Percentiles rank a stretch among this genome's conserved stretches.
These are phyloP conservation scores for Colletotrichum sansevieriae DNA, from an alignment of 2,329 filamentous ascomycete genomes.

Conservation along the genomic window DNA sequence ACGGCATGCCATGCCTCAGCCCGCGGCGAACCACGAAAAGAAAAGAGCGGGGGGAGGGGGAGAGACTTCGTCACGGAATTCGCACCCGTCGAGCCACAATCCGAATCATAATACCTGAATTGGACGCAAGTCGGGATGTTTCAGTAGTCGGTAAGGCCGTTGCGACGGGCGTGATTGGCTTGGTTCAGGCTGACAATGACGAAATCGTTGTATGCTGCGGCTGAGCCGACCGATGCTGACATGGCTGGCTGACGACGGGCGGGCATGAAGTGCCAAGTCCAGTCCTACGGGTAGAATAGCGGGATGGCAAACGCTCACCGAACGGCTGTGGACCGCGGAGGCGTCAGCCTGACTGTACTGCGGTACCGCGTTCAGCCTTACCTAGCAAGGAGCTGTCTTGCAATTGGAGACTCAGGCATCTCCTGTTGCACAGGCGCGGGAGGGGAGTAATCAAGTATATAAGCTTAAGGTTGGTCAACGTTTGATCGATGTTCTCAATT, in stretches of 20 bases:
- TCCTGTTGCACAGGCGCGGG: too few species aligned
- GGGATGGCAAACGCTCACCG: background rate
- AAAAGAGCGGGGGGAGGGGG: too few species aligned
- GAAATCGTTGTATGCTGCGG: conserved; percentile 9
- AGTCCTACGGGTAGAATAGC: background rate
- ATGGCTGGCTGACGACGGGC: conserved; percentile 11
- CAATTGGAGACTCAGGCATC: background rate
- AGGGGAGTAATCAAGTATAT: background rate
- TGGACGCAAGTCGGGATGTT: conserved; percentile 8
- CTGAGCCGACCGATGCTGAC: conserved; percentile 23
- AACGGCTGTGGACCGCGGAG: background rate
- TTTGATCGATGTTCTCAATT: background rate
- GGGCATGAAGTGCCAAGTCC: background rate
- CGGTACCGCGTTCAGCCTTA: conserved; percentile 1
- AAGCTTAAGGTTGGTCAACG: background rate
- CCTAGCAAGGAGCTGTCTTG: conserved; percentile 15
- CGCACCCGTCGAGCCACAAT: conserved; percentile 5
- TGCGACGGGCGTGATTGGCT: background rate
- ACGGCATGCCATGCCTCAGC: conserved; percentile 4
- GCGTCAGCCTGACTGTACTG: background rate
- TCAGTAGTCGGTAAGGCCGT: background rate
- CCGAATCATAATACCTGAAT: background rate
- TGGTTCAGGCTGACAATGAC: conserved; percentile 8
- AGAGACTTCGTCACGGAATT: background rate
- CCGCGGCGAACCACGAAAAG: background rate